Percentiles rank a stretch among this genome's conserved stretches.
phyloP scores from a whole-genome alignment of 2,329 filamentous ascomycete species.

The Graphilbum ipis-grandicollis region DNA sequence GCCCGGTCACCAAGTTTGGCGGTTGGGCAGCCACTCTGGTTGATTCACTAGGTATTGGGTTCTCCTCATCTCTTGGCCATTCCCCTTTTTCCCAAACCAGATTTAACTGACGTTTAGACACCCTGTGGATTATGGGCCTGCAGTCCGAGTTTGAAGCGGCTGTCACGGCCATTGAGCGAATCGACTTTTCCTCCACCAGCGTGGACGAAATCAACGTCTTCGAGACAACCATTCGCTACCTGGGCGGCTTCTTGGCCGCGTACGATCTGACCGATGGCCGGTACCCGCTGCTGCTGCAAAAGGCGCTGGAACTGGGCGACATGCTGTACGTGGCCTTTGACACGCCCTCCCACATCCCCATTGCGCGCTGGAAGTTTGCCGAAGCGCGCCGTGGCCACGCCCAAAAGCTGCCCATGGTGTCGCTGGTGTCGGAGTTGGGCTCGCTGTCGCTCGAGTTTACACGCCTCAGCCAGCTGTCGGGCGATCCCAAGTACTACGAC shows the following conservation, averaged over 20 bases:
- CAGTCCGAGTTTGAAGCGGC: conserved; percentile 32
- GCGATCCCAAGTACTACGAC: conserved; percentile 57
- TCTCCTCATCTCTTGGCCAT: not conserved
- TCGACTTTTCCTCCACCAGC: conserved; percentile 28
- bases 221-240: conserved; percentile 16
- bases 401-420: conserved; percentile 18
- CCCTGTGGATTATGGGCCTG: conserved; percentile 39
- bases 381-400: conserved; percentile 7
- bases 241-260: conserved; percentile 14
- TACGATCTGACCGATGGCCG: conserved; percentile 22
- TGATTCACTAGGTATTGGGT: conserved; percentile 24
- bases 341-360: conserved; percentile 34
- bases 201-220: conserved; percentile 19
- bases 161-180: conserved; percentile 22
- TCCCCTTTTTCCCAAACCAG: conserved; percentile 8
- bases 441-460: conserved; percentile 62
- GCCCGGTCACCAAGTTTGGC: conserved; percentile 23
- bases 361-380: conserved; percentile 26
- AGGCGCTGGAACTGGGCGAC: conserved; percentile 34
- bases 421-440: conserved; percentile 32
- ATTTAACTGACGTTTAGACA: conserved; percentile 13
- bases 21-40: conserved; percentile 35
- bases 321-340: conserved; percentile 36
- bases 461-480: conserved; percentile 54
- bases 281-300: conserved; percentile 21